Evolutionary conservation across 2,329 filamentous ascomycete genomes (phyloP).

Genomic region (Cryphonectria parasitica): DNA sequence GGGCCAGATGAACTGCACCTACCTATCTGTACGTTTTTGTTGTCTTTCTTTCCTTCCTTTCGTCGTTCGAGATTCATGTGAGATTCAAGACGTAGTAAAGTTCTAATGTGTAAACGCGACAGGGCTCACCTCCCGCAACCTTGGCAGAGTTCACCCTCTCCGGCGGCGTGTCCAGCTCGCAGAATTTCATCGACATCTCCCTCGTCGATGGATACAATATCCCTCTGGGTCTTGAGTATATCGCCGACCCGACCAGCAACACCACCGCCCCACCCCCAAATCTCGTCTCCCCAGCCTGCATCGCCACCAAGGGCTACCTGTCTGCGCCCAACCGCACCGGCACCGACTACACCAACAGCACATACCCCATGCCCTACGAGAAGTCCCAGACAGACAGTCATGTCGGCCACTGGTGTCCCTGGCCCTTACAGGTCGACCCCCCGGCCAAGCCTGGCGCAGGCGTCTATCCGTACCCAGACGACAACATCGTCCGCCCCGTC

Average conservation of each 20-base stretch:
- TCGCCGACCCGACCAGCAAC: slow-evolving; percentile 59
- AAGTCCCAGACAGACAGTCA: slow-evolving; percentile 57
- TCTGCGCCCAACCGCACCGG: slow-evolving; percentile 57
- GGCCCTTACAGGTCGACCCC: slow-evolving; percentile 71
- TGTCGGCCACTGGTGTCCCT: slow-evolving; percentile 76
- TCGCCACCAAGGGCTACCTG: slow-evolving; percentile 69
- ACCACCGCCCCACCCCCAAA: slow-evolving; percentile 72
- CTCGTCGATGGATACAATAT: slow-evolving; percentile 86
- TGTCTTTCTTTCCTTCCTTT: not conserved
- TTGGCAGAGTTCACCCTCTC: slow-evolving; percentile 81
- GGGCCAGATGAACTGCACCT: slow-evolving; percentile 58
- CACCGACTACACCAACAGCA: slow-evolving; percentile 63
- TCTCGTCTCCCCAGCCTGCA: slow-evolving; percentile 75
- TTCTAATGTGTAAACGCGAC: not conserved
- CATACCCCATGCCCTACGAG: slow-evolving; percentile 72
- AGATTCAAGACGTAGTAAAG: not conserved
- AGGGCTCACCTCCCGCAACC: slow-evolving; percentile 75
- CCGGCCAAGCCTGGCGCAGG: slow-evolving; percentile 74
- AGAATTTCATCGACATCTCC: slow-evolving; percentile 84
- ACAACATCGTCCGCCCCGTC: slow-evolving; percentile 67
- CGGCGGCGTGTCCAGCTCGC: slow-evolving; percentile 60
- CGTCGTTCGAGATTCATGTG: not conserved
- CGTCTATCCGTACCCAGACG: slow-evolving; percentile 80
- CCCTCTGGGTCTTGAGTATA: slow-evolving; percentile 65
- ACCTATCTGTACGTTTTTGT: slow-evolving; percentile 19